Evolutionary conservation across 257 asterid species (phyloP).

Genomic region (Ballota nigra): DNA sequence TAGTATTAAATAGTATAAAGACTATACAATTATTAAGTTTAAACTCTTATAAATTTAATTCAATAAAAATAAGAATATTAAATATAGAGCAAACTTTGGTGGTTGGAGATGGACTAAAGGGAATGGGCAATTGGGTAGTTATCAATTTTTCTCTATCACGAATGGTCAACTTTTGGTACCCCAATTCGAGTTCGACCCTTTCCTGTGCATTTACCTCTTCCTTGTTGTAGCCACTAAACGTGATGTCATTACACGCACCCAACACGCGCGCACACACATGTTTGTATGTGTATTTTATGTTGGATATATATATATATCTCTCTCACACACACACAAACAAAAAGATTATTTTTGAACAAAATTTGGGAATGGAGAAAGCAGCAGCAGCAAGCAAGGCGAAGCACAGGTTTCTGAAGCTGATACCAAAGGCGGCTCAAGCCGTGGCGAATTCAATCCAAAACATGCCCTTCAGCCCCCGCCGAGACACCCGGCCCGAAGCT

Average conservation of each 20-base stretch:
- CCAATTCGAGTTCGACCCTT: neutral
- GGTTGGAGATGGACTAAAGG: too few relatives aligned
- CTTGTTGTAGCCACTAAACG: neutral
- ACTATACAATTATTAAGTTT: too few relatives aligned
- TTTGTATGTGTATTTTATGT: neutral
- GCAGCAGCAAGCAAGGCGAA: constrained; percentile 22
- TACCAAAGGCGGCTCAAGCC: too few relatives aligned
- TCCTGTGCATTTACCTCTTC: neutral
- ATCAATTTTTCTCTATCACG: neutral
- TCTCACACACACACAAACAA: neutral
- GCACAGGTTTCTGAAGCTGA: constrained; percentile 36
- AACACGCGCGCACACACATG: neutral
- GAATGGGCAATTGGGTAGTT: too few relatives aligned
- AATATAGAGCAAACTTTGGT: too few relatives aligned
- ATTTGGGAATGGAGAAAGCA: constrained; percentile 41
- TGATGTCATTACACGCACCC: neutral
- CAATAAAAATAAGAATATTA: too few relatives aligned
- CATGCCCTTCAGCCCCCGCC: constrained; percentile 42
- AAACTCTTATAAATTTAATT: too few relatives aligned
- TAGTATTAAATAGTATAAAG: too few relatives aligned
- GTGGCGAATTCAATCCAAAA: too few relatives aligned
- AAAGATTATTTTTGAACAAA: neutral
- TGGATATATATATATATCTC: neutral
- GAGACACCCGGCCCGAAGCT: constrained; percentile 29
- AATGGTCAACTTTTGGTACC: constrained; percentile 30